These are phyloP conservation scores for Fusarium redolens DNA, from an alignment of 2,329 filamentous ascomycete species.

Conservation along the genomic window DNA sequence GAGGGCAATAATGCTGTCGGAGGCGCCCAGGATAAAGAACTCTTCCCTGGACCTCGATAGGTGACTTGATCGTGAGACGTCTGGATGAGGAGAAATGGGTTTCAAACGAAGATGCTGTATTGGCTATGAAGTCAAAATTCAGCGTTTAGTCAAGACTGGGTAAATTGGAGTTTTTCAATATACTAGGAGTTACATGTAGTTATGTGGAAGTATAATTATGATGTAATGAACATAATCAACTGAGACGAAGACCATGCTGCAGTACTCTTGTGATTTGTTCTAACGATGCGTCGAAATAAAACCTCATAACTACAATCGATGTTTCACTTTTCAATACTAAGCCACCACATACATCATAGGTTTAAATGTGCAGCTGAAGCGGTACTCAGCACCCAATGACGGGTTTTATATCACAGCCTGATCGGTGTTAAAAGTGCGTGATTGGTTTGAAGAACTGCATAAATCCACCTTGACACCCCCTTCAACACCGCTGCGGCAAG, in stretches of 20 bases:
- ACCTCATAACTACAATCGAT: fast-evolving
- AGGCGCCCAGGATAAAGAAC: background rate
- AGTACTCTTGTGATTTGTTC: too few relatives aligned
- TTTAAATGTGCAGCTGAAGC: fast-evolving
- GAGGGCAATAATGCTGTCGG: background rate
- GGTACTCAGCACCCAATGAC: fast-evolving
- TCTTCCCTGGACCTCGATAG: background rate
- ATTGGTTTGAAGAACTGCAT: background rate
- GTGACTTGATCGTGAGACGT: fast-evolving
- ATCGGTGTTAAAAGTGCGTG: fast-evolving
- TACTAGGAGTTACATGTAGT: fast-evolving
- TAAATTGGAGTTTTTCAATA: fast-evolving
- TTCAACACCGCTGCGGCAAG: background rate
- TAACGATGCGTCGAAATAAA: background rate
- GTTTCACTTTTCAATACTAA: fast-evolving
- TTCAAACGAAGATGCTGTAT: fast-evolving
- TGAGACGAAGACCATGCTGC: too few relatives aligned
- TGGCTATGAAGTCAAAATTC: fast-evolving
- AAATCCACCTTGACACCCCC: fast-evolving
- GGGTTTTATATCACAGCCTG: fast-evolving
- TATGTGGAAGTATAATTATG: fast-evolving
- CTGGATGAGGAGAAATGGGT: background rate
- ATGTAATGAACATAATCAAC: background rate
- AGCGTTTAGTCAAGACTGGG: fast-evolving
- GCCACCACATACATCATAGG: too few relatives aligned